These are phyloP conservation scores for Candida maesae DNA, from an alignment of 805 yeast genomes.

Conservation along the genomic window DNA sequence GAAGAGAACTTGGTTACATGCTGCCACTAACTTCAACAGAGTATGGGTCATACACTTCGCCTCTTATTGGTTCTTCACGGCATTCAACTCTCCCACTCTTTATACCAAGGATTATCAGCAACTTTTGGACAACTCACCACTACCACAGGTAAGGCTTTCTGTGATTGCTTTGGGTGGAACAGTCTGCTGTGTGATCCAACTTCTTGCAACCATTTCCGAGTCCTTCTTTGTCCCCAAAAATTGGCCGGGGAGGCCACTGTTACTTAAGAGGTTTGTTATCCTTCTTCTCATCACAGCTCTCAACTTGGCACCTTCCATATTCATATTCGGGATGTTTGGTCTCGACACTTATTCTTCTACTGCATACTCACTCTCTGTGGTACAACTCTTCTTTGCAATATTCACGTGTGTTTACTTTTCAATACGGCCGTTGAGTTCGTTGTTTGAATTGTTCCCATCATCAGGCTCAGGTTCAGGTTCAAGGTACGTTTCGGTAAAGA, in stretches of 20 bases:
- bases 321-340: slow-evolving; percentile 42
- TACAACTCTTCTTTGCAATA: slow-evolving; percentile 57
- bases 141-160: slow-evolving; percentile 49
- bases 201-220: slow-evolving; percentile 58
- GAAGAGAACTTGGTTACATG: slow-evolving; percentile 73
- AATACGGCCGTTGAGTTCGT: slow-evolving; percentile 51
- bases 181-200: slow-evolving; percentile 52
- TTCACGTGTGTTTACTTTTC: slow-evolving; percentile 54
- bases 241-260: slow-evolving; percentile 69
- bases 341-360: slow-evolving; percentile 33
- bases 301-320: slow-evolving; percentile 50
- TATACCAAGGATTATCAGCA: slow-evolving; percentile 59
- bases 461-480: slow-evolving; percentile 35
- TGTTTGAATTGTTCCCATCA: slow-evolving; percentile 43
- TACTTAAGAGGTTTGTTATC: slow-evolving; percentile 43
- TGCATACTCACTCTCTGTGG: slow-evolving; percentile 42
- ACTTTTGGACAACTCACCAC: slow-evolving; percentile 55
- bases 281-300: slow-evolving; percentile 41
- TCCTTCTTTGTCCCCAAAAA: slow-evolving; percentile 61
- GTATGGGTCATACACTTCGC: slow-evolving; percentile 76
- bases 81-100: slow-evolving; percentile 65
- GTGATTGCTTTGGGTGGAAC: slow-evolving; percentile 68
- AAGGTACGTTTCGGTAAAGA: slow-evolving; percentile 47
- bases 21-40: slow-evolving; percentile 68
- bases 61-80: slow-evolving; percentile 74